A percentile compares a stretch with the other conserved stretches of the same genome.
These are phyloP conservation scores for Eutrema salsugineum DNA, from an alignment of 441 rosid genomes.

Conservation along the genomic window DNA sequence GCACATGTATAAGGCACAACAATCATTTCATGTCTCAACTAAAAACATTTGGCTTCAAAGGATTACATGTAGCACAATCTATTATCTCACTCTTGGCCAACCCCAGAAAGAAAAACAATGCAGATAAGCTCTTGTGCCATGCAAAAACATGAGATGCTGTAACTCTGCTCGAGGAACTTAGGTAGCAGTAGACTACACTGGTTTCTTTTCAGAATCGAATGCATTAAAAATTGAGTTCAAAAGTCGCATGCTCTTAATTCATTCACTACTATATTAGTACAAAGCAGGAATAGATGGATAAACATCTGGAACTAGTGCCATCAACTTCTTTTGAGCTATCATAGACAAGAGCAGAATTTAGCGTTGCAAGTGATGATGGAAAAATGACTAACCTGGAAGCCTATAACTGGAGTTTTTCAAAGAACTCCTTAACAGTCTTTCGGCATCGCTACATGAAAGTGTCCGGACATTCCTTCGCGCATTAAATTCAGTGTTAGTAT, in stretches of 20 bases:
- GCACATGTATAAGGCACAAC: conserved; percentile 1
- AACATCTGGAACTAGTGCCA: conserved; percentile 7
- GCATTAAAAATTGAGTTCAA: background rate
- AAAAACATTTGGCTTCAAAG: background rate
- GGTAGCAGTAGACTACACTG: conserved; percentile 1
- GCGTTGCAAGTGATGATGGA: background rate
- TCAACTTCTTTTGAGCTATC: background rate
- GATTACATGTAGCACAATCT: background rate
- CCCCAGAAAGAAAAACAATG: background rate
- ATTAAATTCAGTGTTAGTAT: conserved; percentile 24
- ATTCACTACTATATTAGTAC: background rate
- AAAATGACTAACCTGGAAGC: conserved; percentile 78
- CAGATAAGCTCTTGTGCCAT: background rate
- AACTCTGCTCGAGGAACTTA: conserved; percentile 8
- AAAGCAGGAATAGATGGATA: background rate
- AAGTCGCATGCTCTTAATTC: background rate
- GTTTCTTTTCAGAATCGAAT: background rate
- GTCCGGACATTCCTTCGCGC: conserved; percentile 74
- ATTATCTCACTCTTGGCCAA: background rate
- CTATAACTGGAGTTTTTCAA: conserved; percentile 53
- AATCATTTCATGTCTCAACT: conserved; percentile 7
- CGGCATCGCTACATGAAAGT: conserved; percentile 81
- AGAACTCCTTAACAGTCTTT: conserved; percentile 59
- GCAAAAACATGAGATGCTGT: background rate
- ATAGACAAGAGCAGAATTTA: conserved; percentile 6